Percentiles rank a stretch among this genome's conserved stretches.
These are phyloP conservation scores for Aspergillus sparsus DNA, from an alignment of 495 filamentous ascomycete genomes.

Conservation along the genomic window DNA sequence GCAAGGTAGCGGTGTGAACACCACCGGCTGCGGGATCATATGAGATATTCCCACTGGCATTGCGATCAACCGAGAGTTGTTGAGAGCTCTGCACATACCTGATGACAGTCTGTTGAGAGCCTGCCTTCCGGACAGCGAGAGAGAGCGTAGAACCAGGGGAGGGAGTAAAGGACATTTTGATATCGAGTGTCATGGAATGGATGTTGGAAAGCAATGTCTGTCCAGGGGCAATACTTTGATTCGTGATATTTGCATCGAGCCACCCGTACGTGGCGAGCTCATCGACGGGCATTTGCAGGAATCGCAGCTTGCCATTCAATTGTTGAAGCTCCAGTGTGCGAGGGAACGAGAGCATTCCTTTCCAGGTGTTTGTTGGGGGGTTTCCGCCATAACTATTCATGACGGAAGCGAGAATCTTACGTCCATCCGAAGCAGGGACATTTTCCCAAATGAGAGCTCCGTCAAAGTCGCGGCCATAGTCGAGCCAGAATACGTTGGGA, in stretches of 20 bases:
- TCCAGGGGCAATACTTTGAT: slow-evolving; percentile 10
- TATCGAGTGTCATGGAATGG: slow-evolving; percentile 6
- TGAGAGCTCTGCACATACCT: background rate
- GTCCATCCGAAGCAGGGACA: slow-evolving; percentile 9
- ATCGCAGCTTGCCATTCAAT: background rate
- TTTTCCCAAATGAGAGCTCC: slow-evolving; percentile 16
- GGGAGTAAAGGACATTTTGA: background rate
- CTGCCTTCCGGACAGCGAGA: slow-evolving; percentile 10
- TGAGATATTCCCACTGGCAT: slow-evolving; percentile 12
- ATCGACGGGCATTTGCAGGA: slow-evolving; percentile 11
- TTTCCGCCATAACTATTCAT: slow-evolving; percentile 15
- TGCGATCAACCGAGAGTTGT: slow-evolving; percentile 15
- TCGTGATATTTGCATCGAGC: background rate
- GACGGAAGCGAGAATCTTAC: slow-evolving; percentile 10
- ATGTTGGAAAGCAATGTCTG: slow-evolving; percentile 6
- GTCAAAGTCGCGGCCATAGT: slow-evolving; percentile 20
- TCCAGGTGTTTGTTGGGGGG: slow-evolving; percentile 19
- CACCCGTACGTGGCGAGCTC: slow-evolving; percentile 3
- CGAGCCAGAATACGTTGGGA: slow-evolving; percentile 5
- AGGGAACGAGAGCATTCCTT: slow-evolving; percentile 19
- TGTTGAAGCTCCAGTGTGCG: slow-evolving; percentile 13
- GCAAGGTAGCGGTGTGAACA: slow-evolving; percentile 5
- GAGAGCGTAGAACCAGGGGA: slow-evolving; percentile 3
- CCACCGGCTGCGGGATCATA: slow-evolving; percentile 17
- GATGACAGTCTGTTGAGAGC: slow-evolving; percentile 10